These are phyloP conservation scores for Pluteus cervinus DNA, from an alignment of 768 basidiomycete species.

Conservation along the genomic window DNA sequence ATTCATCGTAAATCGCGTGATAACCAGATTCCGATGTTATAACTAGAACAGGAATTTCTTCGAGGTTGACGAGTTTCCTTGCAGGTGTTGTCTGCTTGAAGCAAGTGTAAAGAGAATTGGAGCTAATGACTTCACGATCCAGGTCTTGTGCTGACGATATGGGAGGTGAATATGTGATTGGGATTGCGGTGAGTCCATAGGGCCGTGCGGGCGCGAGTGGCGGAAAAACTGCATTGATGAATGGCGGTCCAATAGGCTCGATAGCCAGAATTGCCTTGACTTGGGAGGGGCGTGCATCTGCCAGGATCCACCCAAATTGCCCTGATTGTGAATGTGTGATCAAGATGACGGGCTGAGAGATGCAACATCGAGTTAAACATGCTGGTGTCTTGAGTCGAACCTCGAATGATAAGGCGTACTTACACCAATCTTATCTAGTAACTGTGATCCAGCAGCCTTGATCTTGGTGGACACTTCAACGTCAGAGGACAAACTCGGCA, in stretches of 20 bases:
- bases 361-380: neutral
- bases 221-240: conserved; percentile 33
- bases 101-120: conserved; percentile 28
- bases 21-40: conserved; percentile 46
- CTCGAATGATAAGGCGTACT: conserved; percentile 9
- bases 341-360: conserved; percentile 35
- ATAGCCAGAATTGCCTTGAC: conserved; percentile 43
- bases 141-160: conserved; percentile 33
- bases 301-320: conserved; percentile 42
- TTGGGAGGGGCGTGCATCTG: conserved; percentile 35
- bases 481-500: conserved; percentile 31
- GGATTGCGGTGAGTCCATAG: conserved; percentile 43
- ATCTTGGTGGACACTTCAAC: conserved; percentile 31
- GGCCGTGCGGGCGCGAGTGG: conserved; percentile 30
- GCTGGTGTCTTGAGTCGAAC: neutral
- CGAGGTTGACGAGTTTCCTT: conserved; percentile 34
- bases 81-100: conserved; percentile 38
- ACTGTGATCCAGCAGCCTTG: conserved; percentile 31
- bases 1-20: conserved; percentile 42
- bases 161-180: conserved; percentile 37
- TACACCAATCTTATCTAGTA: conserved; percentile 45
- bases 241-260: conserved; percentile 47
- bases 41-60: conserved; percentile 36
- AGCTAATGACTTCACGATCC: conserved; percentile 17
- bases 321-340: conserved; percentile 49